Evolutionary conservation across 805 yeast species (phyloP).

Genomic region (Suhomyces canberraensis): DNA sequence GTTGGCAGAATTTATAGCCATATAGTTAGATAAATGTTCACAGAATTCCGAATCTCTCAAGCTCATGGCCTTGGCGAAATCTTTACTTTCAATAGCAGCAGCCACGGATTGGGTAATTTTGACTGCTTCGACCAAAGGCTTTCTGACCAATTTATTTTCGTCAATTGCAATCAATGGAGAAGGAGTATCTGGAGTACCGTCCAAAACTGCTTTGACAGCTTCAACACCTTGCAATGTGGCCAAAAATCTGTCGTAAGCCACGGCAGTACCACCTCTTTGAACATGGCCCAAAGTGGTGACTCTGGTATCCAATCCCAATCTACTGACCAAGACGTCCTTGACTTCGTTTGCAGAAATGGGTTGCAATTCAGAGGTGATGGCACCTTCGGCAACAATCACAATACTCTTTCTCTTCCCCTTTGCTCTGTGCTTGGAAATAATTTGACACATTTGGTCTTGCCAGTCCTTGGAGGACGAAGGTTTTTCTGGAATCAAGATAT

Average conservation of each 20-base stretch:
- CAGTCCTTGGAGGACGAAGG: slow-evolving; percentile 75
- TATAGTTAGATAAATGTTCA: slow-evolving; percentile 72
- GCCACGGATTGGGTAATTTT: slow-evolving; percentile 86
- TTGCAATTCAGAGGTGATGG: slow-evolving; percentile 74
- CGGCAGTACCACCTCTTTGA: slow-evolving; percentile 98
- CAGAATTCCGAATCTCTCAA: slow-evolving; percentile 85
- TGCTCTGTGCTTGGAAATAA: slow-evolving; percentile 74
- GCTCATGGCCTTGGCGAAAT: slow-evolving; percentile 82
- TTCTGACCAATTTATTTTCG: slow-evolving; percentile 83
- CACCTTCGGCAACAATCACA: slow-evolving; percentile 98
- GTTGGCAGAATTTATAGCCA: slow-evolving; percentile 65
- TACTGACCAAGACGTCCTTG: slow-evolving; percentile 74
- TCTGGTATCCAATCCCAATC: slow-evolving; percentile 88
- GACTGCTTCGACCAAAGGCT: slow-evolving; percentile 88
- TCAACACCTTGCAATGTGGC: slow-evolving; percentile 98
- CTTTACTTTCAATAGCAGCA: slow-evolving; percentile 70
- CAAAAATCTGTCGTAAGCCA: slow-evolving; percentile 85
- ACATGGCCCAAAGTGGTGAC: slow-evolving; percentile 96
- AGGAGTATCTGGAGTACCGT: slow-evolving; percentile 84
- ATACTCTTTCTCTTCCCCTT: slow-evolving; percentile 93
- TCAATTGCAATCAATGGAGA: slow-evolving; percentile 90
- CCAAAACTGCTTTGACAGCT: slow-evolving; percentile 90
- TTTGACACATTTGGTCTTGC: slow-evolving; percentile 64
- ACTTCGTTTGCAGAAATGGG: slow-evolving; percentile 82
- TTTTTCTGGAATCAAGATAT: slow-evolving; percentile 91